Base-by-base conservation (phyloP, 371 early-diverging fungal species). In the Mortierella sp. region DNA sequence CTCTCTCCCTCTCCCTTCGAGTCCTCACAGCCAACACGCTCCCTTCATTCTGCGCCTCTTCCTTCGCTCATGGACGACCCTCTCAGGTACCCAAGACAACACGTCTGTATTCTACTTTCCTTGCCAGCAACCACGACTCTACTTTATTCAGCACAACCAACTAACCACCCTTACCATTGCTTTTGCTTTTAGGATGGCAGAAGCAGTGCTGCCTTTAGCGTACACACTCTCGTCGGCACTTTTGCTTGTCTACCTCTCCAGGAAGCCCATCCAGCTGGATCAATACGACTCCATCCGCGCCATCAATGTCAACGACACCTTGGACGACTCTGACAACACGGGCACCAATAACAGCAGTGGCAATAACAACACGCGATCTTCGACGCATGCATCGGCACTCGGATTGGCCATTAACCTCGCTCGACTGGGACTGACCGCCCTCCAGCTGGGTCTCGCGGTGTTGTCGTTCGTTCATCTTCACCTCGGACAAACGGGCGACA, bases 241-340 rank as follows among this genome's bases (percentile, higher is more conserved):
- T 37, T 73, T 71, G 8, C 69, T 81, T 55, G 72, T 78, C 26
- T 48, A 81, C 69, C 74, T 84, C 28, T 74, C 76, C 9, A 73
- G 70, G 31, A 84, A 81, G 26, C 76, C 85, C 13, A 76, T 84
- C 3, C 78, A 76, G 53, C 40, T 84, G 75, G 79, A 81, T 50
- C 81, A 81, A n/a, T 81, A 80, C 71, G 37, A 72, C 5, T 34
- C 81, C 9, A 37, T 84, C 40, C 75, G 73, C 43, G 59, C 72
- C 44, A 34, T 53, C 21, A 26, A 46, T 9, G 9, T 10, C 8
- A 46, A 8, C 8, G 13, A 57, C 21, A 51, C 74, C 19, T 74
- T 26, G 5, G 57, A 78, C 31, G 76, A 69, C 16, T 31, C 54
- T 34, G 26, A 46, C 10, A 9, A 67, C 24, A 37, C 55, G 26